Evolutionary conservation across 192 early-diverging fungal genomes (phyloP).

Genomic region (Piromyces finnis): DNA sequence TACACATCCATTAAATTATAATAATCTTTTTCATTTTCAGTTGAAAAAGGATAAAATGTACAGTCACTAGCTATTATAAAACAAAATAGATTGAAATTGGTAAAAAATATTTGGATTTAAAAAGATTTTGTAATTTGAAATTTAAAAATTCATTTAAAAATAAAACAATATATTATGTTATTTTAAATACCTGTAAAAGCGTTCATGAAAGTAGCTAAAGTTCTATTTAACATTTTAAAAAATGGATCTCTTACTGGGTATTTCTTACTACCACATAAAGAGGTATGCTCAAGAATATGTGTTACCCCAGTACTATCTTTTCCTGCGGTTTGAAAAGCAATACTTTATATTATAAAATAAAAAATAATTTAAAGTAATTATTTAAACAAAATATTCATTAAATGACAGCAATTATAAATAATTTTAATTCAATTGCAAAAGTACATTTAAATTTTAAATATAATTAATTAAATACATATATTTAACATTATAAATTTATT

Average conservation of each 20-base stretch:
- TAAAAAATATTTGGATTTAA: no score
- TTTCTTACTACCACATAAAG: slow-evolving; percentile 68
- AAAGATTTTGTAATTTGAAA: no score
- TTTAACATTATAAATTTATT: no score
- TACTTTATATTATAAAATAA: slow-evolving; percentile 23
- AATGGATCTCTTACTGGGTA: slow-evolving; percentile 97
- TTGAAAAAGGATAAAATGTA: slow-evolving; percentile 86
- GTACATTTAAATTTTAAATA: no score
- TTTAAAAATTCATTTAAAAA: no score
- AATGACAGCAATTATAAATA: no score
- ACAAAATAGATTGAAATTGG: no score
- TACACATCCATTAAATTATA: slow-evolving; percentile 78
- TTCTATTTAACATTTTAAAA: slow-evolving; percentile 93
- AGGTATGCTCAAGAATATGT: slow-evolving; percentile 91
- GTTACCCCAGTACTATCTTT: slow-evolving; percentile 69
- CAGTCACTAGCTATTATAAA: slow-evolving; percentile 62
- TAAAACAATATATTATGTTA: no score
- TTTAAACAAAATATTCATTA: no score
- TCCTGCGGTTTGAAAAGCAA: slow-evolving; percentile 75
- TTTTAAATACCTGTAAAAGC: slow-evolving; percentile 72
- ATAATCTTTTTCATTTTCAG: slow-evolving; percentile 76
- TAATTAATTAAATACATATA: no score
- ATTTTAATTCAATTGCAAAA: neutral
- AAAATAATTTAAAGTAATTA: neutral
- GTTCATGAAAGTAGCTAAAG: slow-evolving; percentile 94